Evolutionary conservation across 208 protist genomes (phyloP), one percentile per base, ranked within the genome.

Genomic region (Trypanosoma scelopori): DNA sequence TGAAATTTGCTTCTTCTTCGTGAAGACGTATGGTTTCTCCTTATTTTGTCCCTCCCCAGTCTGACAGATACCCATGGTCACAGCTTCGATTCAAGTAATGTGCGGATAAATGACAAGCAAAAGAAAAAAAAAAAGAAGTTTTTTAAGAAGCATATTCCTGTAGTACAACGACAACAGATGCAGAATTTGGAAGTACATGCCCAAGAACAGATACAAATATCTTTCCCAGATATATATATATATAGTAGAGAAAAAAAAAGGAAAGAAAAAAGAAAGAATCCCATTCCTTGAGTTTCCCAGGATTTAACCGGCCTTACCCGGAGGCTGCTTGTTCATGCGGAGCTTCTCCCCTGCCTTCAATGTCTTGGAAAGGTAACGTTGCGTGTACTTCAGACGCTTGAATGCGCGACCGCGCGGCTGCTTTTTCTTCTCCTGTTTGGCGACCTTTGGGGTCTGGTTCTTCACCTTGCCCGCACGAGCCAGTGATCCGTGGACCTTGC

Each of bases 391-490:
- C 68, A 97, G 78, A 79, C 98, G 94, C 85, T 98, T 97, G 84
- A 98, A 98, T 39, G 96, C 96, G 73, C 98, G 97, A 67, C 97
- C 97, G 65, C 89, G 87, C 46, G 91, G 82, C 74, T 90, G 81
- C 88, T 98, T 98, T 65, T 92, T 85, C 91, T 98, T 98, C 79
- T 99, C 97, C 78, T 91, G 69, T 69, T 97, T 95, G 71, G 79
- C 79, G 49, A 98, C 95, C 83, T 99, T 98, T 72, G 97, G 98
- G 71, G 98, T 99, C 89, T 98, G 96, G 82, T 97, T 97, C 79
- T 95, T 94, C 71, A 99, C 98, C 91, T 99, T 99, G 89, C 98
- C 98, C 74, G 97, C 98, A 91, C 97, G 97, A 69, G 97, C 94
- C 62, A 99, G 91, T 67, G 95, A 97, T 73, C 98, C 97, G 97